These are phyloP conservation scores for Stentor roeselii DNA, from an alignment of 73 alveolate genomes.

Conservation along the genomic window DNA sequence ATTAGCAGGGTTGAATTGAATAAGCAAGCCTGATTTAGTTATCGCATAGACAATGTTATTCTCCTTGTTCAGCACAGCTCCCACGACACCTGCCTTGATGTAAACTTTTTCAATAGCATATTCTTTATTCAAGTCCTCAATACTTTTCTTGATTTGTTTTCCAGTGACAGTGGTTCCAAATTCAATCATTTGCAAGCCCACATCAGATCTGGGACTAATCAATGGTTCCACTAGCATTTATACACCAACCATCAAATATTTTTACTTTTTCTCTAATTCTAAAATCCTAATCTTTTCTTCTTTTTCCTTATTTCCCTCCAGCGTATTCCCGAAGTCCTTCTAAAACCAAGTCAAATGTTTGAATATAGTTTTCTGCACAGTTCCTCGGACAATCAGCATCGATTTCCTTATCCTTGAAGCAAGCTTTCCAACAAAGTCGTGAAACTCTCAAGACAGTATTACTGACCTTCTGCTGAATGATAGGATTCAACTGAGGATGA, in stretches of 20 bases:
- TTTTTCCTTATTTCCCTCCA: background rate
- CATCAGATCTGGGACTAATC: too few relatives aligned
- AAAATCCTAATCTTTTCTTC: background rate
- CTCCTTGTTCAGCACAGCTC: too few relatives aligned
- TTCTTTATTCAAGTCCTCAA: too few relatives aligned
- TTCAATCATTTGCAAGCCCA: too few relatives aligned
- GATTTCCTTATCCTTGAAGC: background rate
- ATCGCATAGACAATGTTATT: too few relatives aligned
- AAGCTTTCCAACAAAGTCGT: background rate
- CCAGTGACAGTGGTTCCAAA: too few relatives aligned
- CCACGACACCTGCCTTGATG: too few relatives aligned
- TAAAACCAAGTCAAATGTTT: conserved; percentile 6
- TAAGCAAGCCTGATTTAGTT: too few relatives aligned
- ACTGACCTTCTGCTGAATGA: background rate
- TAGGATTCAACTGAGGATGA: background rate
- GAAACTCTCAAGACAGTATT: conserved; percentile 12
- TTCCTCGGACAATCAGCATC: background rate
- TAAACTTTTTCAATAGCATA: too few relatives aligned
- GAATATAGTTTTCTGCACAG: background rate
- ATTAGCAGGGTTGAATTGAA: too few relatives aligned
- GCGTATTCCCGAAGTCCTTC: background rate
- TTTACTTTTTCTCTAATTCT: background rate
- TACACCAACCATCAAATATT: background rate
- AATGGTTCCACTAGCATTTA: too few relatives aligned
- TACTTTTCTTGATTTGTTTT: too few relatives aligned